Evolutionary conservation across 169 alveolate species (phyloP).

Genomic region (Plasmodium fragile): DNA sequence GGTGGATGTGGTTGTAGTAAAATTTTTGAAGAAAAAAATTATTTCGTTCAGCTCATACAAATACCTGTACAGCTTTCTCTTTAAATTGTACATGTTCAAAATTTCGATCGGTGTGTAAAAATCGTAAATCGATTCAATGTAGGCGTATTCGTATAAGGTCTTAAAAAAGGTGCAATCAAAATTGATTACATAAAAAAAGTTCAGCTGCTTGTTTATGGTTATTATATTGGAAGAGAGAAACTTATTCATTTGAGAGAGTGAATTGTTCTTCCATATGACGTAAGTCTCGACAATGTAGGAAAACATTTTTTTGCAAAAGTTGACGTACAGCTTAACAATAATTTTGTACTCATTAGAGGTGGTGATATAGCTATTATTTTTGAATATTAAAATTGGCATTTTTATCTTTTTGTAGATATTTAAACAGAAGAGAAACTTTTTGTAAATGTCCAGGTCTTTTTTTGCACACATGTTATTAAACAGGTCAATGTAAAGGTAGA

Average conservation of each 20-base stretch:
- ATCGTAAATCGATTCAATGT: slow-evolving; percentile 57
- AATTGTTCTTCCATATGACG: slow-evolving; percentile 47
- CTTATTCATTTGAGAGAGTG: slow-evolving; percentile 72
- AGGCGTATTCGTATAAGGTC: slow-evolving; percentile 61
- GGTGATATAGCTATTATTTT: slow-evolving; percentile 62
- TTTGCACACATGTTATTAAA: slow-evolving; percentile 55
- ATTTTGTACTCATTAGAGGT: slow-evolving; percentile 71
- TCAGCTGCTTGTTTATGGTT: slow-evolving; percentile 66
- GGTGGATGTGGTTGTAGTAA: slow-evolving; percentile 30
- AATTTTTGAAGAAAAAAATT: slow-evolving; percentile 41
- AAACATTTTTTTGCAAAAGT: slow-evolving; percentile 73
- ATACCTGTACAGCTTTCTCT: slow-evolving; percentile 62
- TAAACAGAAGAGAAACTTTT: slow-evolving; percentile 37
- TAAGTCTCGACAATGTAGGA: slow-evolving; percentile 52
- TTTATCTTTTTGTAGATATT: slow-evolving; percentile 70
- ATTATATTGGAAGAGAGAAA: slow-evolving; percentile 52
- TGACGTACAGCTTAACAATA: slow-evolving; percentile 56
- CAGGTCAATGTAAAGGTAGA: slow-evolving; percentile 34
- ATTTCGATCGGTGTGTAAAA: slow-evolving; percentile 67
- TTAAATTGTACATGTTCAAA: slow-evolving; percentile 51
- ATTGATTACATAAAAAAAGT: slow-evolving; percentile 59
- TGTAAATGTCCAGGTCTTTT: slow-evolving; percentile 41
- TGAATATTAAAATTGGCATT: slow-evolving; percentile 65
- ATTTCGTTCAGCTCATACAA: slow-evolving; percentile 64
- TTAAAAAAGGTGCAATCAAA: slow-evolving; percentile 63